phyloP scores from a whole-genome alignment of 257 asterid species.

The Solanum arcanum region DNA sequence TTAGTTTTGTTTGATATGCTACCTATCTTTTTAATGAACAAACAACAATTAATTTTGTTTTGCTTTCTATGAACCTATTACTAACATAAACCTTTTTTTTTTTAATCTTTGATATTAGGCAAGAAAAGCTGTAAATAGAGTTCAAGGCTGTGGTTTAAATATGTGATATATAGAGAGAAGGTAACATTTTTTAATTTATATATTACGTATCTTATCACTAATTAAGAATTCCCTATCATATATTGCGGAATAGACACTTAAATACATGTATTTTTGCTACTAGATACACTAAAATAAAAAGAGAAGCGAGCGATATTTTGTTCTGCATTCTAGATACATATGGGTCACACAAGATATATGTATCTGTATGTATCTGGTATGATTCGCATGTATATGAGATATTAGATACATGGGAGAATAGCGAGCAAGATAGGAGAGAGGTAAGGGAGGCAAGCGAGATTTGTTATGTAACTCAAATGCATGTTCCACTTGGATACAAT shows the following conservation, averaged over 20 bases:
- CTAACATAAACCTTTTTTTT: not conserved
- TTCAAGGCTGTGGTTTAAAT: not conserved
- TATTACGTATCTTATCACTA: not conserved
- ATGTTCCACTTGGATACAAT: not conserved
- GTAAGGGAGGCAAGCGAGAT: not conserved
- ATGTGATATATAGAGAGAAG: not conserved
- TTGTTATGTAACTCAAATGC: not conserved
- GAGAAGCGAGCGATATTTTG: not conserved
- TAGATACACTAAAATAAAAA: too few relatives aligned
- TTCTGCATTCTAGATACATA: not conserved
- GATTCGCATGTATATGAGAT: not conserved
- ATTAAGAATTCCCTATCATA: not conserved
- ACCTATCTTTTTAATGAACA: not conserved
- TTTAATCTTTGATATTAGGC: conserved; percentile 13
- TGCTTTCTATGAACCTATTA: not conserved
- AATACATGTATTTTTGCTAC: too few relatives aligned
- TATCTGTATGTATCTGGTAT: too few relatives aligned
- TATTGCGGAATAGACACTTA: not conserved
- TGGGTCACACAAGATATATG: too few relatives aligned
- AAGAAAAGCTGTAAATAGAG: conserved; percentile 22
- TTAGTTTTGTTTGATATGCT: not conserved
- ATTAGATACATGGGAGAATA: too few relatives aligned
- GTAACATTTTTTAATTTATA: not conserved
- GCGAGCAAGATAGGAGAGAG: too few relatives aligned
- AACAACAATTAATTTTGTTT: not conserved